phyloP scores from a whole-genome alignment of 2,329 filamentous ascomycete genomes.

The Colletotrichum horii region DNA sequence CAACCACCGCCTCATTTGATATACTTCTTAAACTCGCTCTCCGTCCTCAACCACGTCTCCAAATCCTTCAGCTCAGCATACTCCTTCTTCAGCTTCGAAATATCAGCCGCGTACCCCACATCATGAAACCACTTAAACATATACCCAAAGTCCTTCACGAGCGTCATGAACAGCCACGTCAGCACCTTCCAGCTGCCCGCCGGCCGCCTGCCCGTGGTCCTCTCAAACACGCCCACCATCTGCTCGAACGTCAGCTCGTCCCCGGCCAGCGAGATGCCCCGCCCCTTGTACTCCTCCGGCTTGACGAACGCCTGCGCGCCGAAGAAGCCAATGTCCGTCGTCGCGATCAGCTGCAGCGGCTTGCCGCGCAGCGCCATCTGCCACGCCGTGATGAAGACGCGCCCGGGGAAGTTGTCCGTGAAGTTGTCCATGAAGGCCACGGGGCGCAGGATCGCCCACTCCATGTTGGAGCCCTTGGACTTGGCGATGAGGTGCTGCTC shows the following conservation, averaged over 20 bases:
- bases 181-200: slow-evolving; percentile 35
- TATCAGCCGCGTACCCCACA: slow-evolving; percentile 39
- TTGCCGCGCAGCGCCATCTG: slow-evolving; percentile 32
- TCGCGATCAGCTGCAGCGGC: slow-evolving; percentile 38
- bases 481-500: slow-evolving; percentile 62
- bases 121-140: slow-evolving; percentile 44
- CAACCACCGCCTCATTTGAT: neutral
- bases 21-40: slow-evolving; percentile 58
- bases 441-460: slow-evolving; percentile 42
- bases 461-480: slow-evolving; percentile 32
- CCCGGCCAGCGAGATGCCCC: slow-evolving; percentile 42
- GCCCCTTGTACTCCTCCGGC: slow-evolving; percentile 33
- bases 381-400: slow-evolving; percentile 37
- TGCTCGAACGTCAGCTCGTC: slow-evolving; percentile 42
- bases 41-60: slow-evolving; percentile 52
- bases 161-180: slow-evolving; percentile 27
- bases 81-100: slow-evolving; percentile 29
- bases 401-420: slow-evolving; percentile 31
- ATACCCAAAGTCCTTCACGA: slow-evolving; percentile 35
- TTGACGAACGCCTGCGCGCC: slow-evolving; percentile 39
- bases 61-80: slow-evolving; percentile 32
- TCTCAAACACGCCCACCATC: slow-evolving; percentile 33
- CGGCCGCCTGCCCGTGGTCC: slow-evolving; percentile 31
- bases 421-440: slow-evolving; percentile 48
- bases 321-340: slow-evolving; percentile 43